A percentile compares a stretch with the other conserved stretches of the same genome.
These are phyloP conservation scores for Fusarium chaquense DNA, from an alignment of 2,329 filamentous ascomycete species.

Conservation along the genomic window DNA sequence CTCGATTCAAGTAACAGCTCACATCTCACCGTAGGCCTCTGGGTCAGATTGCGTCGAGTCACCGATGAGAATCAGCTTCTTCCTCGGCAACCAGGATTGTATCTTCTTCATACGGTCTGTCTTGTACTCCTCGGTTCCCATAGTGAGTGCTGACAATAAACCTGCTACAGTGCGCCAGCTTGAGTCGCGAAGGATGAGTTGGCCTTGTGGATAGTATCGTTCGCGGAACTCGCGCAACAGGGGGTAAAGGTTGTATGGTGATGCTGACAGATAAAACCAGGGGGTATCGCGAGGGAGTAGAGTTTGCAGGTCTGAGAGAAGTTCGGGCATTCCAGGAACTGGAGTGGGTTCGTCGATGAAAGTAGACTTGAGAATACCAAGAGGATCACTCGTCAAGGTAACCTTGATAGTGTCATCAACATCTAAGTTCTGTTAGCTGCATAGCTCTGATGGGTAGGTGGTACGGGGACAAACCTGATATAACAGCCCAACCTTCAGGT, in stretches of 20 bases:
- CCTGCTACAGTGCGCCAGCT: slow-evolving; percentile 88
- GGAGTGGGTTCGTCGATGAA: slow-evolving; percentile 81
- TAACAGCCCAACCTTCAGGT: slow-evolving; percentile 83
- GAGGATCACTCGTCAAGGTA: slow-evolving; percentile 82
- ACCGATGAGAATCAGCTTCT: slow-evolving; percentile 85
- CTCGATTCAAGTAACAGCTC: slow-evolving; percentile 48
- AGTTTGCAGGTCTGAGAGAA: slow-evolving; percentile 76
- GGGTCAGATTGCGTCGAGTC: slow-evolving; percentile 94
- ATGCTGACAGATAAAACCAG: slow-evolving; percentile 94
- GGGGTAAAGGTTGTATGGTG: slow-evolving; percentile 93
- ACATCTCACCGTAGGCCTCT: slow-evolving; percentile 87
- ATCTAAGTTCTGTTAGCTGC: slow-evolving; percentile 63
- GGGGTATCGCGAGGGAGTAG: slow-evolving; percentile 70
- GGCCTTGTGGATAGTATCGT: slow-evolving; percentile 78
- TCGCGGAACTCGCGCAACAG: slow-evolving; percentile 83
- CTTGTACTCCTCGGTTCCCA: slow-evolving; percentile 89
- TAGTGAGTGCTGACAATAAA: slow-evolving; percentile 81
- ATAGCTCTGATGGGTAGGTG: not conserved
- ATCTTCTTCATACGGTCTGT: slow-evolving; percentile 82
- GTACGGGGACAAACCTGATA: slow-evolving; percentile 69
- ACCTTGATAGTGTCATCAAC: slow-evolving; percentile 97
- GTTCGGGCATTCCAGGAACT: slow-evolving; percentile 83
- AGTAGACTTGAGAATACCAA: slow-evolving; percentile 84
- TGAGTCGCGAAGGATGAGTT: slow-evolving; percentile 85
- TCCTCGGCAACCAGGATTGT: slow-evolving; percentile 79